Percentiles rank a stretch among this genome's conserved stretches.
These are phyloP conservation scores for Termitomyces sp. DNA, from an alignment of 768 basidiomycete genomes.

Conservation along the genomic window DNA sequence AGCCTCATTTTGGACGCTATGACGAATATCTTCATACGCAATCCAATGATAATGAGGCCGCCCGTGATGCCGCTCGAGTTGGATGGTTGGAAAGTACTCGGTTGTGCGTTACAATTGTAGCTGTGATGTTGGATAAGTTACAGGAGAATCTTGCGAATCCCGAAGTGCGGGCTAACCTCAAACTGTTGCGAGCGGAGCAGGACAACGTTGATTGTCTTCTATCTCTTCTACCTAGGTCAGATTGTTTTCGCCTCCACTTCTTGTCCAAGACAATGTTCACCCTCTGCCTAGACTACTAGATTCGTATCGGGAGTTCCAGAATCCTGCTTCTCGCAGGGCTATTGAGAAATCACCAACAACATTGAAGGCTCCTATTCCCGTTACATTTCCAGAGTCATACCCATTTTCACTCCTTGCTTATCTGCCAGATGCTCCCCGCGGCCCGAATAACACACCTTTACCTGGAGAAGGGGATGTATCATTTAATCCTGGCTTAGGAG, in stretches of 20 bases:
- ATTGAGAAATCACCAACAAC: slow-evolving; percentile 65
- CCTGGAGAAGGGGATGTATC: slow-evolving; percentile 41
- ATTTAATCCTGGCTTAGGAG: slow-evolving; percentile 77
- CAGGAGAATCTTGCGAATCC: slow-evolving; percentile 76
- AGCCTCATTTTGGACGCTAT: slow-evolving; percentile 89
- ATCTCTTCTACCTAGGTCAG: slow-evolving; percentile 74
- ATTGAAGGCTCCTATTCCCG: slow-evolving; percentile 53
- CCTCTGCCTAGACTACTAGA: slow-evolving; percentile 60
- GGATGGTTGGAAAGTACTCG: slow-evolving; percentile 87
- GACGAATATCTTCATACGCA: slow-evolving; percentile 72
- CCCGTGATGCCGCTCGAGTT: slow-evolving; percentile 70
- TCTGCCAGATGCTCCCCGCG: slow-evolving; percentile 49
- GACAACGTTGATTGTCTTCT: slow-evolving; percentile 88
- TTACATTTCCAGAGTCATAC: slow-evolving; percentile 91
- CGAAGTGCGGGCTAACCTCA: slow-evolving; percentile 52
- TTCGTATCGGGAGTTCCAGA: slow-evolving; percentile 82
- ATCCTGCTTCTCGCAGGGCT: slow-evolving; percentile 55
- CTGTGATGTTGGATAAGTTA: slow-evolving; percentile 85
- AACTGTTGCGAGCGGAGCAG: slow-evolving; percentile 71
- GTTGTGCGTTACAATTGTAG: slow-evolving; percentile 85
- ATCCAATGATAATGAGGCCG: slow-evolving; percentile 59
- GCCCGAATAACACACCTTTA: slow-evolving; percentile 32
- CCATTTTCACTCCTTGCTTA: slow-evolving; percentile 80
- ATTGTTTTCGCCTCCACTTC: slow-evolving; percentile 14
- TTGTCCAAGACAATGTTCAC: background rate